A percentile compares a stretch with the other conserved stretches of the same genome.
Conservation (phyloP, 2,329 filamentous ascomycete species). For the Talaromyces atroroseus region DNA sequence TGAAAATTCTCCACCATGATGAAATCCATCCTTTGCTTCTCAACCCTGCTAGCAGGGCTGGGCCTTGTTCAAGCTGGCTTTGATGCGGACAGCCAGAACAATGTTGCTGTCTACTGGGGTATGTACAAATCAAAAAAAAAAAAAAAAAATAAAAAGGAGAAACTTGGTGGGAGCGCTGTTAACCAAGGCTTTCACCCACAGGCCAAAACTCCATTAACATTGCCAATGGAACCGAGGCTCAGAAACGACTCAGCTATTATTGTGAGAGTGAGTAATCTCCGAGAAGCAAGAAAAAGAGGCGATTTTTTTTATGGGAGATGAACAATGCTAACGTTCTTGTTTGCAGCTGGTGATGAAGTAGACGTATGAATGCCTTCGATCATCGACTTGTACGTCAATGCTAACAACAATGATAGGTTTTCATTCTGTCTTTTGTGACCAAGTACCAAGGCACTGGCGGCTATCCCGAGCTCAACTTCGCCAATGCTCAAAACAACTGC, state of each 20-base stretch:
- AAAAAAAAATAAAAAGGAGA: too few species aligned
- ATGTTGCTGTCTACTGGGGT: constrained; percentile 63
- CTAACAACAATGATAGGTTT: constrained; percentile 47
- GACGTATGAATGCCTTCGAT: not conserved
- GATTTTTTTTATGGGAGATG: not conserved
- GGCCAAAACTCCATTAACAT: constrained; percentile 56
- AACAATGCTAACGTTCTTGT: constrained; percentile 31
- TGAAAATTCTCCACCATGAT: not conserved
- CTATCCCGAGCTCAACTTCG: constrained; percentile 56
- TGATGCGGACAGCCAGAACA: constrained; percentile 41
- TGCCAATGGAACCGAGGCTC: constrained; percentile 44
- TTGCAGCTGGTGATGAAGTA: constrained; percentile 44
- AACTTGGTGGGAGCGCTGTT: not conserved
- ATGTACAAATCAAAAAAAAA: constrained; percentile 15
- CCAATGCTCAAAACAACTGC: constrained; percentile 58
- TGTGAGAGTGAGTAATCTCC: constrained; percentile 41
- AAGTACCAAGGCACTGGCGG: constrained; percentile 49
- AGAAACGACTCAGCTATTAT: constrained; percentile 54
- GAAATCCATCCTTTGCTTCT: not conserved
- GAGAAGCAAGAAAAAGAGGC: not conserved
- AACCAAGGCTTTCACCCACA: not conserved
- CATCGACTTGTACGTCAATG: not conserved
- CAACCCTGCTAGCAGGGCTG: constrained; percentile 15
- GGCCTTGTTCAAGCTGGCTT: constrained; percentile 35
- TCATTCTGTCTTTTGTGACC: constrained; percentile 60